These are phyloP conservation scores for Diaporthe ilicicola DNA, from an alignment of 2,329 filamentous ascomycete species.

Conservation along the genomic window DNA sequence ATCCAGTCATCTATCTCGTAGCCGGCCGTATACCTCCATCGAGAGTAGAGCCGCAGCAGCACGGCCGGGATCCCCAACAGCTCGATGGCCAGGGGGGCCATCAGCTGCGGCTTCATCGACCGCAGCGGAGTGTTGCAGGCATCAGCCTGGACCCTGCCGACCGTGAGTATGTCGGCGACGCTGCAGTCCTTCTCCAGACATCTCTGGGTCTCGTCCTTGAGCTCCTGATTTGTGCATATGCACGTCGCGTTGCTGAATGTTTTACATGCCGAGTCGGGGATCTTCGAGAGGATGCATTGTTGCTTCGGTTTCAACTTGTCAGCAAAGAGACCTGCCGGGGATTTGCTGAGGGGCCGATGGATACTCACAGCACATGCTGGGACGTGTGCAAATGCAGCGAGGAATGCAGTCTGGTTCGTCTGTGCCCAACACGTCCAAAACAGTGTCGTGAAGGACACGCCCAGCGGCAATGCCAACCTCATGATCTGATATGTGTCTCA, in stretches of 20 bases:
- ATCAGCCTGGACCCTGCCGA: slow-evolving; percentile 43
- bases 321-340: background rate
- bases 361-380: slow-evolving; percentile 18
- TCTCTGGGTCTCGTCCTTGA: slow-evolving; percentile 34
- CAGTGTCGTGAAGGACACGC: background rate
- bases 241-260: slow-evolving; percentile 40
- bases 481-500: background rate
- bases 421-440: slow-evolving; percentile 8
- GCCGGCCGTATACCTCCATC: slow-evolving; percentile 43
- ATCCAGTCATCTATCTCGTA: slow-evolving; percentile 51
- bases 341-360: background rate
- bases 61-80: slow-evolving; percentile 45
- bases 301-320: slow-evolving; percentile 34
- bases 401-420: slow-evolving; percentile 22
- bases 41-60: slow-evolving; percentile 47
- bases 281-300: slow-evolving; percentile 35
- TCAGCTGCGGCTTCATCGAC: slow-evolving; percentile 43
- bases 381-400: slow-evolving; percentile 18
- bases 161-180: slow-evolving; percentile 40
- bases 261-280: slow-evolving; percentile 39
- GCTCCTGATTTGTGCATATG: slow-evolving; percentile 39
- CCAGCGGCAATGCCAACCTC: background rate
- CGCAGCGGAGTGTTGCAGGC: slow-evolving; percentile 44
- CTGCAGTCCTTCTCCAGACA: slow-evolving; percentile 41
- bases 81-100: slow-evolving; percentile 47